Conservation (phyloP, 768 basidiomycete genomes). For the Strobilomyces echinocephalus region DNA sequence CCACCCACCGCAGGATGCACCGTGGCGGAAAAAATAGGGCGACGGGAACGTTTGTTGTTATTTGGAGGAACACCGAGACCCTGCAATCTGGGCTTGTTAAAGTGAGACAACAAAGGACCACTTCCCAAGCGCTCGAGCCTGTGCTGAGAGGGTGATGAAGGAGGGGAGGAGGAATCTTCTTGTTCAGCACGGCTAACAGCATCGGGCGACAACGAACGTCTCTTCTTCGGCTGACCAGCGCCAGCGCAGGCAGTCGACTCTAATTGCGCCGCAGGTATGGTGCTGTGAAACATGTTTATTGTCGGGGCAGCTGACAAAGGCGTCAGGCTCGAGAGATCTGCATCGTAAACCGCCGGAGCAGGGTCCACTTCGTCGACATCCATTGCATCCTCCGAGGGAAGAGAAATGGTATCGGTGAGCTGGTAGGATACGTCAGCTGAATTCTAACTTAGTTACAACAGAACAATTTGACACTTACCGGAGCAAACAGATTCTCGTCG, state of each 20-base stretch:
- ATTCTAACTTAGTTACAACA: neutral
- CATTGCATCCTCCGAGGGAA: constrained; percentile 65
- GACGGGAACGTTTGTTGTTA: constrained; percentile 54
- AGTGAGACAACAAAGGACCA: constrained; percentile 30
- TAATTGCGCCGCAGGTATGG: constrained; percentile 45
- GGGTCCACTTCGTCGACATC: constrained; percentile 81
- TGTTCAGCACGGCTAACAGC: constrained; percentile 34
- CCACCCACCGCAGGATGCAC: constrained; percentile 42
- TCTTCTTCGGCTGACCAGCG: constrained; percentile 45
- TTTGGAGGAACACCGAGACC: constrained; percentile 54
- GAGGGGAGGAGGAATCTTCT: constrained; percentile 46
- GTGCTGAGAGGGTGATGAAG: constrained; percentile 44
- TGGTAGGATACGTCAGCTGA: constrained; percentile 19
- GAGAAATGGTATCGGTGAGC: constrained; percentile 37
- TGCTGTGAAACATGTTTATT: constrained; percentile 56
- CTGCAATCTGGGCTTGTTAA: constrained; percentile 49
- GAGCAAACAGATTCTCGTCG: constrained; percentile 27
- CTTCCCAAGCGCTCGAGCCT: constrained; percentile 43
- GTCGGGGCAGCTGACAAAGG: constrained; percentile 51
- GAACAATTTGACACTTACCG: constrained; percentile 19
- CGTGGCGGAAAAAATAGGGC: constrained; percentile 65
- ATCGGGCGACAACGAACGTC: constrained; percentile 58
- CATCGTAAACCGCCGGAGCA: constrained; percentile 36
- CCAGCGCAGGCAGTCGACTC: constrained; percentile 33
- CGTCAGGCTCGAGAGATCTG: constrained; percentile 32